These are phyloP conservation scores for Nematocida minor DNA, from an alignment of 371 early-diverging fungal genomes.

Conservation along the genomic window DNA sequence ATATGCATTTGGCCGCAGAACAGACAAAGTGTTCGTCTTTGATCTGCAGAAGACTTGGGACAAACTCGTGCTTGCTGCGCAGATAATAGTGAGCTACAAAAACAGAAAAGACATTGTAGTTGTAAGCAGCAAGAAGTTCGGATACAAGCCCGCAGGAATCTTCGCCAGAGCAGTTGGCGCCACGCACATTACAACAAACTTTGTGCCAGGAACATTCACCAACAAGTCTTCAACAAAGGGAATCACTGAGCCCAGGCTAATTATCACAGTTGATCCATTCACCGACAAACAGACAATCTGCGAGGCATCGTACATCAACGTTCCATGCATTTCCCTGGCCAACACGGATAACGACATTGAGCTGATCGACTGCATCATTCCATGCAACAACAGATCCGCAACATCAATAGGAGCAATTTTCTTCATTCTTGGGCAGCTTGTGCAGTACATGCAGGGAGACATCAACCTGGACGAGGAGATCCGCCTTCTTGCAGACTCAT, in stretches of 20 bases:
- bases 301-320: constrained; percentile 96
- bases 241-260: constrained; percentile 90
- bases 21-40: constrained; percentile 70
- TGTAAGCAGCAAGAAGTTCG: constrained; percentile 86
- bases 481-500: constrained; percentile 61
- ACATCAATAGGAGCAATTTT: constrained; percentile 89
- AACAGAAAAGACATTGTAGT: constrained; percentile 86
- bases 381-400: constrained; percentile 96
- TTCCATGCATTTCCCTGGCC: constrained; percentile 92
- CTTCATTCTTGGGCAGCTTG: constrained; percentile 90
- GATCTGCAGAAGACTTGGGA: constrained; percentile 97
- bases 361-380: constrained; percentile 94
- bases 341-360: constrained; percentile 86
- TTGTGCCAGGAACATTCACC: constrained; percentile 99
- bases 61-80: constrained; percentile 94
- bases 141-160: constrained; percentile 94
- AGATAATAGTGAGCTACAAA: constrained; percentile 81
- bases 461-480: constrained; percentile 58
- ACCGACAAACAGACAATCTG: constrained; percentile 92
- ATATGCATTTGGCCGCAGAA: constrained; percentile 60
- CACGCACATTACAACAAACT: constrained; percentile 91
- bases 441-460: constrained; percentile 88
- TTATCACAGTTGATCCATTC: constrained; percentile 91
- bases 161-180: constrained; percentile 90
- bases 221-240: constrained; percentile 88